Base-by-base conservation (phyloP, 2,329 filamentous ascomycete species). In the Verticillium klebahnii region DNA sequence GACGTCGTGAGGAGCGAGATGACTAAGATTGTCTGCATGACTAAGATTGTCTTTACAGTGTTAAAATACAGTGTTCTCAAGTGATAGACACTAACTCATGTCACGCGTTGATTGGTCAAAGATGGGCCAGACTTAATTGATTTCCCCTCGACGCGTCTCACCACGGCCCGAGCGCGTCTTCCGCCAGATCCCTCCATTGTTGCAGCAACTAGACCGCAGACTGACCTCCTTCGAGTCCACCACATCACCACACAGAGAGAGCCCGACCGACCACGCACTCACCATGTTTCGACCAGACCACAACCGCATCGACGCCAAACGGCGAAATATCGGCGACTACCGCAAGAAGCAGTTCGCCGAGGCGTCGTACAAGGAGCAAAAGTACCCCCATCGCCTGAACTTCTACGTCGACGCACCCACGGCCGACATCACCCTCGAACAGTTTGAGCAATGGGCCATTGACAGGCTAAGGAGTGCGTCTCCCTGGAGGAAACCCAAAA, bases 381-480 rank as follows among this genome's bases (percentile, higher is more conserved):
- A 89, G 54, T 99, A 98, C 73, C 87, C 89, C 15, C 84, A 94
- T 75, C 89, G 93, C 61, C 85, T 99, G 71, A 99, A 96, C 80
- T 94, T 97, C 77, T 99, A 99, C 78, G 80, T 87, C 54, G 83
- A 89, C 31, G 91, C 95, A 56, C 95, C 95, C 0, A 97, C 93
- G 0, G 90, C 91, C 57, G 95, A 99, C 72, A 95, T 99, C 69
- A 96, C 92, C 0, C 87, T 99, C 52, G 95, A 99, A 73, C 89
- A 99, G 73, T 99, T 99, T 71, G 95, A 99, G 74, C 93, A 97
- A 84, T 99, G 95, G 95, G 95, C 93, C 12, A 98, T 99, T 71
- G 91, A 96, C 70, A 84, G 95, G 62, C 76, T 99, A 67, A 89
- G 92, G 78, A 85, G 92, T 92, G 79, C 61, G 79, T 60, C 17